Evolutionary conservation across 2,329 filamentous ascomycete species (phyloP).

Genomic region (Phyllachora maydis): DNA sequence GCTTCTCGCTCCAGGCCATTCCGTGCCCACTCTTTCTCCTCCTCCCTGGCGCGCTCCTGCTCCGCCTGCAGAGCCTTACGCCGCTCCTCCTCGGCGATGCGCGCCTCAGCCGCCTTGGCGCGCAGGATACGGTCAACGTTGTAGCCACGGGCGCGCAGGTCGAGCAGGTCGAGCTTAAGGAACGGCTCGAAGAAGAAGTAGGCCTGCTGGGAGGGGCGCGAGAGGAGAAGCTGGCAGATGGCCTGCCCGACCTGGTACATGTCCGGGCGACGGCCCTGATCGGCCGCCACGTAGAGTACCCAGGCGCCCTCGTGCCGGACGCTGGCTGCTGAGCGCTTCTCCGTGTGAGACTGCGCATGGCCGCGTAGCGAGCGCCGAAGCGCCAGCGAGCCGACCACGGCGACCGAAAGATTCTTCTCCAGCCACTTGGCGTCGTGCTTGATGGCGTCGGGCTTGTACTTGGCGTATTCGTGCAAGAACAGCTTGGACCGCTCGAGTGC

Average conservation of each 20-base stretch:
- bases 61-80: slow-evolving; percentile 57
- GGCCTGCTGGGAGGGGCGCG: slow-evolving; percentile 69
- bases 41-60: slow-evolving; percentile 41
- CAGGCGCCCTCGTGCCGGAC: slow-evolving; percentile 30
- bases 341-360: slow-evolving; percentile 45
- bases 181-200: slow-evolving; percentile 84
- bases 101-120: slow-evolving; percentile 69
- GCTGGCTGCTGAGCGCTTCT: slow-evolving; percentile 56
- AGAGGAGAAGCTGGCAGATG: slow-evolving; percentile 61
- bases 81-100: slow-evolving; percentile 67
- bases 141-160: slow-evolving; percentile 73
- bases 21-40: slow-evolving; percentile 23
- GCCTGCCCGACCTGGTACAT: slow-evolving; percentile 86
- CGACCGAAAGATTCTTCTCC: slow-evolving; percentile 62
- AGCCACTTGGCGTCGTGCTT: slow-evolving; percentile 81
- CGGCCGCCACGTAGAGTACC: slow-evolving; percentile 56
- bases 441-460: slow-evolving; percentile 57
- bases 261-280: slow-evolving; percentile 47
- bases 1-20: slow-evolving; percentile 24
- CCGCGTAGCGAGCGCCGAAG: slow-evolving; percentile 58
- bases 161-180: slow-evolving; percentile 63
- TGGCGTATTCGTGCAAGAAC: slow-evolving; percentile 59
- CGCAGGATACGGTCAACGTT: slow-evolving; percentile 90
- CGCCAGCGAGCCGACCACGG: slow-evolving; percentile 58
- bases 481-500: slow-evolving; percentile 76